A percentile compares a stretch with the other conserved stretches of the same genome.
Evolutionary conservation across 176 grass and related monocot species (phyloP).

Genomic region (Triticum monococcum): DNA sequence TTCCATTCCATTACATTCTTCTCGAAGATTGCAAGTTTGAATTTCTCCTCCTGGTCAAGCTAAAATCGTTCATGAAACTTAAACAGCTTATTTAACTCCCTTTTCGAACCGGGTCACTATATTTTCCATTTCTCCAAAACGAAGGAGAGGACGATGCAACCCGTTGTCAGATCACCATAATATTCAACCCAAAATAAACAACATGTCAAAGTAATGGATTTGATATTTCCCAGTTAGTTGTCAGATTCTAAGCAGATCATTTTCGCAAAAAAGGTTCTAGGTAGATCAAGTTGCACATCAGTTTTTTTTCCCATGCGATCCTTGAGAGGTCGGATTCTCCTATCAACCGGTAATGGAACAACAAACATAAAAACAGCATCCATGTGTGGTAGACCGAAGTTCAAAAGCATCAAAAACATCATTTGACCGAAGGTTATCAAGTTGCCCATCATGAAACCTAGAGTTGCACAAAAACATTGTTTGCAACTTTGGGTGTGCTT

Average conservation of each 20-base stretch:
- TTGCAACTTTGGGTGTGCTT: neutral
- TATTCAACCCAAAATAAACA: too few species aligned
- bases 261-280: neutral
- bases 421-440: too few species aligned
- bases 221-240: too few species aligned
- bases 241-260: neutral
- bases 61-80: neutral
- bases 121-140: neutral
- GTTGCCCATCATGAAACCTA: neutral
- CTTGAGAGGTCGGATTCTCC: too few species aligned
- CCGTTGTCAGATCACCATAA: neutral
- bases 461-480: neutral
- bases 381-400: too few species aligned
- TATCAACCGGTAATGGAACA: too few species aligned
- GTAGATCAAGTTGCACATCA: neutral
- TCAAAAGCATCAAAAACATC: too few species aligned
- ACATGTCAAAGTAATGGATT: neutral
- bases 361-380: too few species aligned
- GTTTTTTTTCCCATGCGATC: too few species aligned
- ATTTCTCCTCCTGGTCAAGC: neutral
- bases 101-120: neutral
- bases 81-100: neutral
- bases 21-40: neutral
- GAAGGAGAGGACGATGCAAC: neutral
- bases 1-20: neutral